Evolutionary conservation across 2,329 filamentous ascomycete species (phyloP), one percentile per base, ranked within the genome.

Genomic region (Paecilomyces sp.): DNA sequence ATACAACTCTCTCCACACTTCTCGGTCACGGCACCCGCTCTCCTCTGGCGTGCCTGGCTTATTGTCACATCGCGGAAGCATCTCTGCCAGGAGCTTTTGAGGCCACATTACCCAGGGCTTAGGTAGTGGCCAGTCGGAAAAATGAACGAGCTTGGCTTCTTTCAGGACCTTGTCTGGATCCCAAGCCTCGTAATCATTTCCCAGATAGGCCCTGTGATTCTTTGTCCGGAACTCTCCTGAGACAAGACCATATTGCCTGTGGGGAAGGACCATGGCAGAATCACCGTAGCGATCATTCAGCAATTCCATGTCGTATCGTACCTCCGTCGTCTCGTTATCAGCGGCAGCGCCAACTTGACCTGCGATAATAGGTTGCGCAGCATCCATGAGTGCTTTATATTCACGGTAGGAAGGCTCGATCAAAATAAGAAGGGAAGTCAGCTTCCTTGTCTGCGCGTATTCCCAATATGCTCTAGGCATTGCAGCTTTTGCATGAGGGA

Each of bases 401-500:
- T 88, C 85, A 9, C 66, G 65, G 15, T 74, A 68, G 1, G 81
- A 83, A 0, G 88, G 88, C 55, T 85, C 76, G 51, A 89, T 74
- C 3, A 89, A 80, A 69, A 89, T 81, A 50, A 89, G 67, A 51
- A 86, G 80, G 2, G 84, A 85, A 0, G 85, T 84, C 11, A 90
- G 77, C 1, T 80, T 78, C 62, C 79, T 78, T 8, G 76, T 77
- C 0, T 79, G 75, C 0, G 82, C 82, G 4, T 83, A 77, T 1
- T 85, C 76, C 88, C 88, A 91, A 70, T 91, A 90, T 8, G 88
- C 88, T 33, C 85, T 83, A 1, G 88, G 86, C 82, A 90, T 87
- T 2, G 87, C 87, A 3, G 88, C 80, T 0, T 82, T 77, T 1
- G 82, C 80, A 1, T 76, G 70, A 0, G 88, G 88, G 1, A 88